Evolutionary conservation across 768 basidiomycete genomes (phyloP).

Genomic region (Dentipellis fragilis): DNA sequence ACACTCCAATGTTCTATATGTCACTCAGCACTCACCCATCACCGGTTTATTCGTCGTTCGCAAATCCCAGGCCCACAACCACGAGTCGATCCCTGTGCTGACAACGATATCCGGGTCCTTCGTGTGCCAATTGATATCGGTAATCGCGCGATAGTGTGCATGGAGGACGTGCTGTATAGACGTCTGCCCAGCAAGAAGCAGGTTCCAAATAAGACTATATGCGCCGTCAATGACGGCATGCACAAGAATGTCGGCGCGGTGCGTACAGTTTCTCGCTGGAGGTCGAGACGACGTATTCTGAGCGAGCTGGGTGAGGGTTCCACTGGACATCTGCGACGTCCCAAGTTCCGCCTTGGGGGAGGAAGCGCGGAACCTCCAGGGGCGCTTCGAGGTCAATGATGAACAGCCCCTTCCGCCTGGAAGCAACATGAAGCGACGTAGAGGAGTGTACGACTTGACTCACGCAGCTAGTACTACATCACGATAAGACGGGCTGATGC

Average conservation of each 20-base stretch:
- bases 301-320: constrained; percentile 73
- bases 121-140: constrained; percentile 97
- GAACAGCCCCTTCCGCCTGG: constrained; percentile 78
- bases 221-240: not conserved
- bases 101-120: constrained; percentile 76
- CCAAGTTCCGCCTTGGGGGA: constrained; percentile 96
- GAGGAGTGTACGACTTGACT: constrained; percentile 16
- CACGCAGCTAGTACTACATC: constrained; percentile 89
- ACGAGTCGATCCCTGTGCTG: constrained; percentile 88
- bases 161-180: constrained; percentile 79
- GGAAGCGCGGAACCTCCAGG: constrained; percentile 78
- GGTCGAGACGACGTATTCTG: constrained; percentile 80
- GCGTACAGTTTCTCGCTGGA: constrained; percentile 81
- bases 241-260: not conserved
- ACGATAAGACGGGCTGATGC: constrained; percentile 79
- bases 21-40: constrained; percentile 33
- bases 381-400: constrained; percentile 91
- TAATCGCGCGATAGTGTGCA: constrained; percentile 90
- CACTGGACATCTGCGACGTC: constrained; percentile 90
- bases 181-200: constrained; percentile 61
- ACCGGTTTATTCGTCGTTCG: constrained; percentile 46
- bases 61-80: constrained; percentile 93
- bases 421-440: not conserved
- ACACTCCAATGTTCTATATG: not conserved
- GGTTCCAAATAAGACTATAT: constrained; percentile 84